Evolutionary conservation across 139 green algal species (phyloP), one percentile per base, ranked within the genome.

Genomic region (Picochlorum sp.): DNA sequence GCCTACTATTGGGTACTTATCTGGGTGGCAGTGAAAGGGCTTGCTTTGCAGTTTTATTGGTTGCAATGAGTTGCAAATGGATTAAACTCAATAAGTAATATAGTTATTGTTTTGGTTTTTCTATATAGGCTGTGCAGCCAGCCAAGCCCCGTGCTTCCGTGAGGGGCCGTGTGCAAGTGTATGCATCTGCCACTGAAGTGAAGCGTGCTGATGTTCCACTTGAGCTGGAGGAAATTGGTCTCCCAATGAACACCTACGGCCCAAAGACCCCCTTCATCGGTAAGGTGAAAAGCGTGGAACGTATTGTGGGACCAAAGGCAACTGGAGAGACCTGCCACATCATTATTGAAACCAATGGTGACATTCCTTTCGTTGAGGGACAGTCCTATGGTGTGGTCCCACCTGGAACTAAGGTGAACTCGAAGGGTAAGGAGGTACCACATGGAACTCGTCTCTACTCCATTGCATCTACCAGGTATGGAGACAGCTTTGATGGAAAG

Each of bases 331-430:
- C 89, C 29, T 93, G 73, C 74, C 82, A 98, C 85, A 96, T 98
- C 65, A 80, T 98, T 65, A 92, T 98, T 65, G 28, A 98, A 66
- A 95, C 89, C 49, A 73, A 85, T 16, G 82, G 84, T 57, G 82
- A 98, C 41, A 93, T 97, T 57, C 93, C 93, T 50, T 98, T 94
- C 79, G 93, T 85, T 78, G 93, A 99, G 82, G 93, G 91, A 47
- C 93, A 98, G 81, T 94, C 85, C 28, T 98, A 98, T 74, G 92
- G 92, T 54, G 86, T 99, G 49, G 94, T 98, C 73, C 92, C 92
- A 52, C 92, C 92, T 26, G 89, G 89, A 64, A 93, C 83, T 63
- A 95, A 95, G 81, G 69, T 94, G 20, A 97, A 97, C 87, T 83
- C 62, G 67, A 87, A 82, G 68, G 89, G 89, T 63, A 97, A 97